Conservation (phyloP, 2,329 filamentous ascomycete genomes). For the Thyridium curvatum region DNA sequence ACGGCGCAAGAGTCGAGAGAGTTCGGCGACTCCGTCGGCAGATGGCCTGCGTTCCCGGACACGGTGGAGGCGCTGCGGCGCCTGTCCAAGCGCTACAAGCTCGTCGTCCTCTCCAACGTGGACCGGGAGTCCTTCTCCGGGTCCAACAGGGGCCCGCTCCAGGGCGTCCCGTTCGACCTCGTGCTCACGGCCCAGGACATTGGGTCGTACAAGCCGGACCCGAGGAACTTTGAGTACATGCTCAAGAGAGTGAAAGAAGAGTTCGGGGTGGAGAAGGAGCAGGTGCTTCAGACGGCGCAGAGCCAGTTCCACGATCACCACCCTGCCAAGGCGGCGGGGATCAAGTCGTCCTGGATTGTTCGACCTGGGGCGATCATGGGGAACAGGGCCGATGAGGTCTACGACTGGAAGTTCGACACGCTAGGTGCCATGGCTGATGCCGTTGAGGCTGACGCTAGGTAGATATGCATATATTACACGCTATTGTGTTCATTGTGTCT, state of each 20-base stretch:
- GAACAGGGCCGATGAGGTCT: slow-evolving; percentile 31
- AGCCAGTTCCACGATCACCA: slow-evolving; percentile 65
- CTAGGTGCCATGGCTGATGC: slow-evolving; percentile 56
- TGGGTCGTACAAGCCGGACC: slow-evolving; percentile 64
- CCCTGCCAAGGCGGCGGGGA: slow-evolving; percentile 51
- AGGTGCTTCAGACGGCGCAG: slow-evolving; percentile 61
- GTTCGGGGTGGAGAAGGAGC: slow-evolving; percentile 43
- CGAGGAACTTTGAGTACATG: slow-evolving; percentile 60
- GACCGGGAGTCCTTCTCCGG: slow-evolving; percentile 34
- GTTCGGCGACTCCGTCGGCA: slow-evolving; percentile 45
- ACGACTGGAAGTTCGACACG: slow-evolving; percentile 51
- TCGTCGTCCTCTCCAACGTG: slow-evolving; percentile 57
- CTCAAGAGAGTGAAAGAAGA: slow-evolving; percentile 43
- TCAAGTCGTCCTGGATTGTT: slow-evolving; percentile 57
- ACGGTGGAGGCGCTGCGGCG: slow-evolving; percentile 44
- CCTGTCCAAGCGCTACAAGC: slow-evolving; percentile 45
- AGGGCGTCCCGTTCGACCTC: slow-evolving; percentile 48
- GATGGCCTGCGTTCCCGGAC: slow-evolving; percentile 53
- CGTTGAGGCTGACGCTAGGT: slow-evolving; percentile 29
- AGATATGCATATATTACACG: no score
- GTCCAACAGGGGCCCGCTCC: slow-evolving; percentile 29
- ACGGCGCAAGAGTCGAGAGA: slow-evolving; percentile 31
- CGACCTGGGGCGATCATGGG: slow-evolving; percentile 34
- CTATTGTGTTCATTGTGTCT: no score
- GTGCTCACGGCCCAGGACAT: slow-evolving; percentile 67